A percentile compares a stretch with the other conserved stretches of the same genome.
Evolutionary conservation across 192 early-diverging fungal genomes (phyloP).

Genomic region (Mortierella claussenii): DNA sequence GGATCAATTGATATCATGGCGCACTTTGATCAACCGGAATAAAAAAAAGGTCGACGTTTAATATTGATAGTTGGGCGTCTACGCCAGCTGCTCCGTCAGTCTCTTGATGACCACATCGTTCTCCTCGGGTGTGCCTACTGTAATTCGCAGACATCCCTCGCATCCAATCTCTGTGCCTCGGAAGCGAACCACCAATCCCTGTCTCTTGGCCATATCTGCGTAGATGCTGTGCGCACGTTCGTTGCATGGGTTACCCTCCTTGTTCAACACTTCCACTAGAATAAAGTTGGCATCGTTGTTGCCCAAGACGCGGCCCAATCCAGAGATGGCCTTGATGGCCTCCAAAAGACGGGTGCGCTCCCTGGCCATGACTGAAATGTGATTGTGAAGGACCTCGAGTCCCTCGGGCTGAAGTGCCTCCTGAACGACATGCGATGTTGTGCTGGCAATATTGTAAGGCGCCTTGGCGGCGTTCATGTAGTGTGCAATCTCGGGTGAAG

Average conservation of each 20-base stretch:
- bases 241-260: conserved; percentile 69
- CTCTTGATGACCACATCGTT: conserved; percentile 74
- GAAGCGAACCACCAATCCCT: conserved; percentile 94
- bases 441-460: conserved; percentile 97
- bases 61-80: no score
- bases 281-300: conserved; percentile 97
- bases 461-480: conserved; percentile 99
- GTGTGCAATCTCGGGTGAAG: conserved; percentile 79
- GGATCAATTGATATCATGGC: no score
- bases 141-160: conserved; percentile 92
- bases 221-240: conserved; percentile 80
- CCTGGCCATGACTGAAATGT: conserved; percentile 64
- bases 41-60: no score
- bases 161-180: conserved; percentile 94
- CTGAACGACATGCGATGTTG: conserved; percentile 81
- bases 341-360: conserved; percentile 78
- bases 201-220: conserved; percentile 82
- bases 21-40: no score
- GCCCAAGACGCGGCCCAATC: conserved; percentile 83
- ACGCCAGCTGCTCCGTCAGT: conserved; percentile 58
- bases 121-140: conserved; percentile 90
- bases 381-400: conserved; percentile 72
- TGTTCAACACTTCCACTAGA: conserved; percentile 81
- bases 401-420: conserved; percentile 81
- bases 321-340: conserved; percentile 68